Percentiles rank a stretch among this genome's conserved stretches.
These are phyloP conservation scores for Xylaria arbuscula DNA, from an alignment of 2,329 filamentous ascomycete species.

Conservation along the genomic window DNA sequence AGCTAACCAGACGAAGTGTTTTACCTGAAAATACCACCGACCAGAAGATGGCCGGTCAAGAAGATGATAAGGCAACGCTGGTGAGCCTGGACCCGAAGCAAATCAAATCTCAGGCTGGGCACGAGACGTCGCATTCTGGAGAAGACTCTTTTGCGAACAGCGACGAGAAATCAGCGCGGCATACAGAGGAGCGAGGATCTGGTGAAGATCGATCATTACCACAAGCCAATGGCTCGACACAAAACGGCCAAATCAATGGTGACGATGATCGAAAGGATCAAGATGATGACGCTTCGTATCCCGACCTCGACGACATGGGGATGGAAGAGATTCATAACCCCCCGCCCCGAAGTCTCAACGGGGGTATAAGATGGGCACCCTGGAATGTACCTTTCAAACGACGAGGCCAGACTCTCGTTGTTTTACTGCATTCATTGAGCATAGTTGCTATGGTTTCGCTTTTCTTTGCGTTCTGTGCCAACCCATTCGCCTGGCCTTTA, in stretches of 20 bases:
- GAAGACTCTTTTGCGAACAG: conserved; percentile 29
- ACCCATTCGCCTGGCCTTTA: conserved; percentile 90
- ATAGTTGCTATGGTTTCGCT: conserved; percentile 77
- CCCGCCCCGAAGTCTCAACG: conserved; percentile 44
- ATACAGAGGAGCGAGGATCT: neutral
- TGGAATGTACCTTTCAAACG: conserved; percentile 77
- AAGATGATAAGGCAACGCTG: conserved; percentile 22
- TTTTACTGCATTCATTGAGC: conserved; percentile 77
- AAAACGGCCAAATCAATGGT: neutral
- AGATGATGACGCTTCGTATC: conserved; percentile 50
- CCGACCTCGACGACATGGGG: conserved; percentile 50
- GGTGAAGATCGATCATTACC: neutral
- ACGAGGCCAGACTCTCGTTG: conserved; percentile 80
- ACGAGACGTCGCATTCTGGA: neutral
- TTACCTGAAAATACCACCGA: conserved; percentile 9
- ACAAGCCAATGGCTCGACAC: conserved; percentile 18
- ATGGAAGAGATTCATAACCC: conserved; percentile 46
- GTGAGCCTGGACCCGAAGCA: neutral
- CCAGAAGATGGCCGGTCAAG: conserved; percentile 35
- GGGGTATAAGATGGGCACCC: conserved; percentile 84
- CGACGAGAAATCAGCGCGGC: conserved; percentile 14
- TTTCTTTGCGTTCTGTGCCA: conserved; percentile 92
- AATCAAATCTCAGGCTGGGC: neutral
- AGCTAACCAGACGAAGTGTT: conserved; percentile 27
- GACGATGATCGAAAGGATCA: conserved; percentile 34